Percentiles rank a stretch among this genome's conserved stretches.
Conservation (phyloP, 1,284 basidiomycete species). For the Puccinia hordei region DNA sequence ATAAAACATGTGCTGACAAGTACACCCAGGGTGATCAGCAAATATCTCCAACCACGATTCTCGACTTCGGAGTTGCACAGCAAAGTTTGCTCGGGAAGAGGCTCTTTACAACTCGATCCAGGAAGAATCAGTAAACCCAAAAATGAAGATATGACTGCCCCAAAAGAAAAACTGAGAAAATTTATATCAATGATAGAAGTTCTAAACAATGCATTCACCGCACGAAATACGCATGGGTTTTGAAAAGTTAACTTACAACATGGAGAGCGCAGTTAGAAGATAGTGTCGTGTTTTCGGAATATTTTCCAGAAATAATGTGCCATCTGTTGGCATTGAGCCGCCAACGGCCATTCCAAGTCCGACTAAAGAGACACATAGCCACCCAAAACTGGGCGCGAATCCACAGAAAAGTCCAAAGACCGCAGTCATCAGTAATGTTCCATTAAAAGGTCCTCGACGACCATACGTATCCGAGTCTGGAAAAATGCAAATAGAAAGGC, state of each 20-base stretch:
- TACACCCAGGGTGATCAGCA: conserved; percentile 72
- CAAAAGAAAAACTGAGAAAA: conserved; percentile 71
- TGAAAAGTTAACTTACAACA: conserved; percentile 65
- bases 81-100: conserved; percentile 54
- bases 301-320: conserved; percentile 89
- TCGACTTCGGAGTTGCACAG: conserved; percentile 69
- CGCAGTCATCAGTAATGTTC: conserved; percentile 84
- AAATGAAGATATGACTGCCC: conserved; percentile 78
- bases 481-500: not conserved
- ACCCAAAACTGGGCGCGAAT: conserved; percentile 71
- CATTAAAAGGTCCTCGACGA: conserved; percentile 84
- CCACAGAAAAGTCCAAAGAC: conserved; percentile 83
- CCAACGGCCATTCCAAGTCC: conserved; percentile 87
- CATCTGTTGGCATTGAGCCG: conserved; percentile 90
- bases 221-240: conserved; percentile 4
- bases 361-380: conserved; percentile 78
- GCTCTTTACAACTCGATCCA: conserved; percentile 69
- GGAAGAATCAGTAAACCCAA: conserved; percentile 78
- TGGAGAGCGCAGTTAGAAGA: conserved; percentile 87
- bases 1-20: not conserved
- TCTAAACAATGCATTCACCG: not conserved
- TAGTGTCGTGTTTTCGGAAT: conserved; percentile 88
- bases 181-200: conserved; percentile 30
- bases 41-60: conserved; percentile 83
- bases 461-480: conserved; percentile 64